Evolutionary conservation across 805 yeast genomes (phyloP), one percentile per base, ranked within the genome.

Genomic region (Saccharomycopsis fermentans): DNA sequence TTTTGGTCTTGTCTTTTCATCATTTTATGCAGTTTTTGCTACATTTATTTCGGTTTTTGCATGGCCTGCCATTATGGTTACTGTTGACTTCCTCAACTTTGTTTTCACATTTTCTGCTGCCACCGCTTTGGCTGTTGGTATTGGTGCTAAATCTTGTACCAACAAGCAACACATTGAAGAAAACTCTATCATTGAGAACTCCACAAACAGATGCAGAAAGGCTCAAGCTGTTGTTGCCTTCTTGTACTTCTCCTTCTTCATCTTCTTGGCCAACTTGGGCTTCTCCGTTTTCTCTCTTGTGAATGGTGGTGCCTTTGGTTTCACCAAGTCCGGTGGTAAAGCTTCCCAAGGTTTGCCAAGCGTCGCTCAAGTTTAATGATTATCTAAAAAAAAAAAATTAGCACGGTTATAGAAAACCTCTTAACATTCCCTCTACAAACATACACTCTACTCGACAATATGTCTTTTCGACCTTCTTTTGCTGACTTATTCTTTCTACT

Each of bases 41-140:
- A 82, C 80, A 76, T 83, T 94, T 67, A 68, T 89, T 65, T 81
- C 83, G 61, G 83, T 83, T 67, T 78, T 92, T 62, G 96, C 96
- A 50, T 87, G 95, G 86, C 98, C 98, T 65, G 72, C 88, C 55
- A 72, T 91, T 65, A 73, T 89, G 70, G 82, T 86, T 60, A 66
- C 76, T 58, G 76, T 89, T 69, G 99, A 94, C 78, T 85, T 90
- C 76, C 77, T 94, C 74, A 90, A 90, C 81, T 74, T 83, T 66
- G 87, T 91, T 66, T 94, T 94, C 84, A 84, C 96, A 59, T 89
- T 94, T 73, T 83, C 98, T 55, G 98, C 89, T 64, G 98, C 91
- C 68, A 83, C 96, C 60, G 96, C 96, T 56, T 77, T 94, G 70
- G 98, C 98, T 57, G 96, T 89, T 61, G 95, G 84, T 68, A 83